These are phyloP conservation scores for Dactylonectria macrodidyma DNA, from an alignment of 2,329 filamentous ascomycete genomes.

Conservation along the genomic window DNA sequence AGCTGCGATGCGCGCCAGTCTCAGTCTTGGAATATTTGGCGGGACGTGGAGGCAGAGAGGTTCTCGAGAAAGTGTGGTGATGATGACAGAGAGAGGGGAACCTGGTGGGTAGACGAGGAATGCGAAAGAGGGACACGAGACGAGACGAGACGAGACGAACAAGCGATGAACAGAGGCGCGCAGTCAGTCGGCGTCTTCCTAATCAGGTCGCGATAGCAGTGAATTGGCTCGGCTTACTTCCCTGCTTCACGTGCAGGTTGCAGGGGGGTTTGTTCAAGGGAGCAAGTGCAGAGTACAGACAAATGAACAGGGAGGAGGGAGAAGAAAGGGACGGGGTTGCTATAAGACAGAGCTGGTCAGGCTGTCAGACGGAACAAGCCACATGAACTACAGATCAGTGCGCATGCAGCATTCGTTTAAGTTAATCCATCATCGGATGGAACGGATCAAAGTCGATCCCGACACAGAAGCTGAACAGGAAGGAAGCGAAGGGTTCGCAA, in stretches of 20 bases:
- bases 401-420: not conserved
- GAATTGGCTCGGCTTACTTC: constrained; percentile 16
- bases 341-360: not conserved
- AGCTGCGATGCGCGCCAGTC: not conserved
- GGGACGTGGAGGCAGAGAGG: not conserved
- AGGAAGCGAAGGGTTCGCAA: constrained; percentile 2
- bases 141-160: not conserved
- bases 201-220: constrained; percentile 25
- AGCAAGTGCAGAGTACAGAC: not conserved
- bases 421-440: not conserved
- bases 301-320: no score
- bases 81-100: not conserved
- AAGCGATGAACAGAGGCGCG: not conserved
- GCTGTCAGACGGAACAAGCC: not conserved
- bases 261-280: not conserved
- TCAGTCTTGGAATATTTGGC: not conserved
- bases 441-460: constrained; percentile 5
- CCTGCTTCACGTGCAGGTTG: constrained; percentile 19
- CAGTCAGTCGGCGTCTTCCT: constrained; percentile 24
- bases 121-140: constrained; percentile 10
- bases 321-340: not conserved
- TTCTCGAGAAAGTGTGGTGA: not conserved
- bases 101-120: constrained; percentile 5
- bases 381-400: not conserved
- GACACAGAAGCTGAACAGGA: not conserved